Percentiles rank a stretch among this genome's conserved stretches.
These are phyloP conservation scores for Elsinoe australis DNA, from an alignment of 2,329 filamentous ascomycete species.

Conservation along the genomic window DNA sequence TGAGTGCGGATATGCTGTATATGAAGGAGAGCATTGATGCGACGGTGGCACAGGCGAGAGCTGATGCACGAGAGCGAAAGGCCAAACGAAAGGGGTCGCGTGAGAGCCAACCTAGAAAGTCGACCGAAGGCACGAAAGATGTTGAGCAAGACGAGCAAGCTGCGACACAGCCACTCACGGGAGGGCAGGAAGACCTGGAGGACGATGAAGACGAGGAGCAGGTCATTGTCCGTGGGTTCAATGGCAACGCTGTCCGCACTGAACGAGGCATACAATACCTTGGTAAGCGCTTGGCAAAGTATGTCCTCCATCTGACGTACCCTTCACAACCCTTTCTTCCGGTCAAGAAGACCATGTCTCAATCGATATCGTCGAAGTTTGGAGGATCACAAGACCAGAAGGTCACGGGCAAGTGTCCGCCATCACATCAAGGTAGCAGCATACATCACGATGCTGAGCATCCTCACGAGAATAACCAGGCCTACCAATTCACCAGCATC, in stretches of 20 bases:
- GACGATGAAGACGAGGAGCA: slow-evolving; percentile 67
- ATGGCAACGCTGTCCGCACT: slow-evolving; percentile 81
- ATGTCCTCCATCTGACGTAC: slow-evolving; percentile 81
- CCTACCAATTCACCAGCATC: slow-evolving; percentile 85
- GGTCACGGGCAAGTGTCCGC: slow-evolving; percentile 36
- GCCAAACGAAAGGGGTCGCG: slow-evolving; percentile 23
- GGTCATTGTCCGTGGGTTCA: slow-evolving; percentile 82
- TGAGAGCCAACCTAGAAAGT: slow-evolving; percentile 30
- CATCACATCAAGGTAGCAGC: slow-evolving; percentile 53
- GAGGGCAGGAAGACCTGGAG: slow-evolving; percentile 43
- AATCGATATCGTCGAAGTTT: slow-evolving; percentile 43
- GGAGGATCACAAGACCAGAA: slow-evolving; percentile 39
- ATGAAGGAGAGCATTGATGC: slow-evolving; percentile 95
- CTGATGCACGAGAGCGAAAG: slow-evolving; percentile 57
- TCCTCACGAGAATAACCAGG: slow-evolving; percentile 38
- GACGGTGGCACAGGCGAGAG: slow-evolving; percentile 64
- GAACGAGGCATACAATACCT: slow-evolving; percentile 96
- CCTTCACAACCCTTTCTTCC: slow-evolving; percentile 87
- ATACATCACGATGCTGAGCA: slow-evolving; percentile 43
- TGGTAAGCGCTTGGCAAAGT: slow-evolving; percentile 87
- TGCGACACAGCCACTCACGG: slow-evolving; percentile 42
- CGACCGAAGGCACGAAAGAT: slow-evolving; percentile 33
- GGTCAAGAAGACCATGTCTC: slow-evolving; percentile 45
- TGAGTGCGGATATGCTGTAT: slow-evolving; percentile 93
- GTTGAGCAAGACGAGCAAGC: slow-evolving; percentile 23